Percentiles rank a stretch among this genome's conserved stretches.
phyloP scores from a whole-genome alignment of 73 alveolate species.

The Tetrahymena borealis region DNA sequence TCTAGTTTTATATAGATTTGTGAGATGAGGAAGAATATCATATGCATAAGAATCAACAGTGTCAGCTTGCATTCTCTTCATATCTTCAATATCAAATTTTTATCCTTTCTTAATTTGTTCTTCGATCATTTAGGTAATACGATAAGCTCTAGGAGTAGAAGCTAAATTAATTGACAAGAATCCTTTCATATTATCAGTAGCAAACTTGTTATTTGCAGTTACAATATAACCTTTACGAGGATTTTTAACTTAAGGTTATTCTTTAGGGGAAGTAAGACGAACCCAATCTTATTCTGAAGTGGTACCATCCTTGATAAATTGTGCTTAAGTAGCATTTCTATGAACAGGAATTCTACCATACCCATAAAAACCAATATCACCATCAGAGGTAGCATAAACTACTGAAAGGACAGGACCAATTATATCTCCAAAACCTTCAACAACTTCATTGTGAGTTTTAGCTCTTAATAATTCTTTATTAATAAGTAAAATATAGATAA shows the following conservation, averaged over 20 bases:
- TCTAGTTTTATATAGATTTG: neutral
- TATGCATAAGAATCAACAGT: neutral
- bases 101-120: neutral
- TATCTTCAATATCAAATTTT: neutral
- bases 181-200: conserved; percentile 14
- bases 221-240: conserved; percentile 92
- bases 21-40: neutral
- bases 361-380: conserved; percentile 66
- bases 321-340: conserved; percentile 31
- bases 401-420: conserved; percentile 4
- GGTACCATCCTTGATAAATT: conserved; percentile 70
- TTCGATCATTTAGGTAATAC: conserved; percentile 4
- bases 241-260: conserved; percentile 73
- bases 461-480: neutral
- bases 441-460: neutral
- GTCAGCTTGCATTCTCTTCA: neutral
- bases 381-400: conserved; percentile 49
- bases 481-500: neutral
- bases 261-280: conserved; percentile 53
- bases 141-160: conserved; percentile 36
- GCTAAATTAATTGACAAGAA: neutral
- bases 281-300: conserved; percentile 65
- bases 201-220: conserved; percentile 79
- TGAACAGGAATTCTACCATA: conserved; percentile 41
- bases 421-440: neutral